A percentile compares a stretch with the other conserved stretches of the same genome.
These are phyloP conservation scores for Xylaria longipes DNA, from an alignment of 495 filamentous ascomycete genomes.

Conservation along the genomic window DNA sequence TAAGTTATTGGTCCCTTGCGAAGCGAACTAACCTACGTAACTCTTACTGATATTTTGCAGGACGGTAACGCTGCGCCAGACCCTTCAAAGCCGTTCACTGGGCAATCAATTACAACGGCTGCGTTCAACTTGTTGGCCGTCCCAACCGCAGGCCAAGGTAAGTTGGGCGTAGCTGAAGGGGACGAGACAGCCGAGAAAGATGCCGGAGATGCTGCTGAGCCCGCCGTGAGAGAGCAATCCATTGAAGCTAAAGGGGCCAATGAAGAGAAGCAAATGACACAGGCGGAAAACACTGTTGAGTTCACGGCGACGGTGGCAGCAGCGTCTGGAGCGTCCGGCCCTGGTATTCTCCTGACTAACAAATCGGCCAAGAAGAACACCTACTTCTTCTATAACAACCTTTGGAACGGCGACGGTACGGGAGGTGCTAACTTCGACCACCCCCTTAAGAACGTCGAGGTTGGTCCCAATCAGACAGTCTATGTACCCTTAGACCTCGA, in stretches of 20 bases:
- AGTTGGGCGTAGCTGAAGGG: neutral
- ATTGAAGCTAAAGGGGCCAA: neutral
- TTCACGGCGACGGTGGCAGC: conserved; percentile 10
- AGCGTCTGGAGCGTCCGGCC: conserved; percentile 28
- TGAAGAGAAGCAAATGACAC: neutral
- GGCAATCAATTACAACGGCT: conserved; percentile 22
- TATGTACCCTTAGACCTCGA: conserved; percentile 39
- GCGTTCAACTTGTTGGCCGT: conserved; percentile 5
- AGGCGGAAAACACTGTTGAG: neutral
- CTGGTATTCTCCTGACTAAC: conserved; percentile 47
- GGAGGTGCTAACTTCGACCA: conserved; percentile 54
- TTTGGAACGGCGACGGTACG: conserved; percentile 52
- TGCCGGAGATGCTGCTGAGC: too few relatives aligned
- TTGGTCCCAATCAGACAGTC: conserved; percentile 37
- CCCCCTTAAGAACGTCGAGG: conserved; percentile 42
- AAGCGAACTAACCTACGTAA: neutral
- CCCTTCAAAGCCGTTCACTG: conserved; percentile 27
- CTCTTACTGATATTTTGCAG: conserved; percentile 24
- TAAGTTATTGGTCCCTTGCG: conserved; percentile 12
- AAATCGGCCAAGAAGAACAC: conserved; percentile 36
- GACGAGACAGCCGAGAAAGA: neutral
- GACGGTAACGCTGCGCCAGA: conserved; percentile 48
- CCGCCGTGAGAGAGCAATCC: neutral
- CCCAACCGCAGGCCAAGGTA: neutral
- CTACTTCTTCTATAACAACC: conserved; percentile 51